phyloP scores from a whole-genome alignment of 257 asterid genomes.

The Jaltomata sinuosa region DNA sequence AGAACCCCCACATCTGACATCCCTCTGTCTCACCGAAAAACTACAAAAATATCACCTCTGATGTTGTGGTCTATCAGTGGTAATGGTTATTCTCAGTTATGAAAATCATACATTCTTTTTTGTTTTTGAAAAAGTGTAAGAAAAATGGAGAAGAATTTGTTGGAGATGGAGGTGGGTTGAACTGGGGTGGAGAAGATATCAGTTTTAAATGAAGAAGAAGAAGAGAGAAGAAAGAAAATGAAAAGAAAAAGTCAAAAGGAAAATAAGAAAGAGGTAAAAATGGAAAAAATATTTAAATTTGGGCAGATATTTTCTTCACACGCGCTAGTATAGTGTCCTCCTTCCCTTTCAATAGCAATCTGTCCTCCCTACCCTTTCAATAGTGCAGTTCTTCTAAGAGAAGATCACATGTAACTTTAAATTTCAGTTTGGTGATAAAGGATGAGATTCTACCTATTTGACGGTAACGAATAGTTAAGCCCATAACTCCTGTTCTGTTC shows the following conservation, averaged over 20 bases:
- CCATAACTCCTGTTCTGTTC: background rate
- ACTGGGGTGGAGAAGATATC: background rate
- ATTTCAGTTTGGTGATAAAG: background rate
- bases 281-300: background rate
- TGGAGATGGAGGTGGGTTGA: background rate
- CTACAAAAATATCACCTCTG: background rate
- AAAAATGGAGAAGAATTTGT: background rate
- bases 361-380: too few relatives aligned
- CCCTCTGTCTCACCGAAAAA: background rate
- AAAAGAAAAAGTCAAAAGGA: background rate
- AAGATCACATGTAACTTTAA: background rate
- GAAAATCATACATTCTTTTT: background rate
- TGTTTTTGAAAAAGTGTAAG: background rate
- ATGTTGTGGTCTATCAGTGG: background rate
- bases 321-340: background rate
- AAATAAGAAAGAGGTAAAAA: background rate
- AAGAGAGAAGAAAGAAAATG: background rate
- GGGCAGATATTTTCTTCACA: background rate
- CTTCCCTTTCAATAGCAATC: background rate
- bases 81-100: background rate
- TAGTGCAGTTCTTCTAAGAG: background rate
- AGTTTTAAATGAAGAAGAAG: background rate
- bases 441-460: background rate
- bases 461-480: background rate
- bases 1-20: background rate